These are phyloP conservation scores for Platanthera guangdongensis DNA, from an alignment of 106 monocot genomes.

Conservation along the genomic window DNA sequence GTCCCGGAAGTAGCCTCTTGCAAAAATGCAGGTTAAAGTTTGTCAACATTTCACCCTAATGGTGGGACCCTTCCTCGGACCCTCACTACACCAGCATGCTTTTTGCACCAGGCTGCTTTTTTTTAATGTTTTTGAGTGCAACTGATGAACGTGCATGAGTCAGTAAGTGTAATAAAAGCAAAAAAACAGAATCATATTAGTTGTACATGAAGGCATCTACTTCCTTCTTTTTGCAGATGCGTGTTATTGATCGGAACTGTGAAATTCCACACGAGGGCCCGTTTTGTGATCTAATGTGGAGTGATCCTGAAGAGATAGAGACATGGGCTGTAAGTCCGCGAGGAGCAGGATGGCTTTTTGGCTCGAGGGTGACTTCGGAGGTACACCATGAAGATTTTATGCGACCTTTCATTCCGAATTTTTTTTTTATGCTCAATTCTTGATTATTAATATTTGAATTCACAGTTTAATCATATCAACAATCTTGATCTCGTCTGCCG, in stretches of 20 bases:
- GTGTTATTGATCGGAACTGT: constrained; percentile 88
- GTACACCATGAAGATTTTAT: constrained; percentile 17
- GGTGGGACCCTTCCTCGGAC: too few species aligned
- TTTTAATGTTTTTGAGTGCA: too few species aligned
- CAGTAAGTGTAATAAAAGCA: too few species aligned
- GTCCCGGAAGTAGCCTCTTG: too few species aligned
- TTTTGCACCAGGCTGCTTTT: too few species aligned
- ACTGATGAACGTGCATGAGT: too few species aligned
- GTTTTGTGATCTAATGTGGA: constrained; percentile 99
- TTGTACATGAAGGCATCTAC: neutral
- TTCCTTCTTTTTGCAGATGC: constrained; percentile 41
- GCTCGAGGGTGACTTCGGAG: constrained; percentile 93
- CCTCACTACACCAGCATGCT: too few species aligned
- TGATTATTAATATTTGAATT: neutral
- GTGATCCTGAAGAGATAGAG: constrained; percentile 97
- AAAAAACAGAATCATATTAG: neutral
- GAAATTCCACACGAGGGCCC: constrained; percentile 99
- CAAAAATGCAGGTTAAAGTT: too few species aligned
- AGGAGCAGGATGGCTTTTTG: constrained; percentile 99
- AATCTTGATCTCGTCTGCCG: constrained; percentile 91
- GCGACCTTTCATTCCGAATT: neutral
- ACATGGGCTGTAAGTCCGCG: constrained; percentile 97
- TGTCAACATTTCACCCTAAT: too few species aligned
- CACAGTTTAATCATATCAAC: constrained; percentile 95
- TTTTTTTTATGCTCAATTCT: neutral